A percentile compares a stretch with the other conserved stretches of the same genome.
phyloP scores from a whole-genome alignment of 2,329 filamentous ascomycete species.

The Stachybotrys elegans region DNA sequence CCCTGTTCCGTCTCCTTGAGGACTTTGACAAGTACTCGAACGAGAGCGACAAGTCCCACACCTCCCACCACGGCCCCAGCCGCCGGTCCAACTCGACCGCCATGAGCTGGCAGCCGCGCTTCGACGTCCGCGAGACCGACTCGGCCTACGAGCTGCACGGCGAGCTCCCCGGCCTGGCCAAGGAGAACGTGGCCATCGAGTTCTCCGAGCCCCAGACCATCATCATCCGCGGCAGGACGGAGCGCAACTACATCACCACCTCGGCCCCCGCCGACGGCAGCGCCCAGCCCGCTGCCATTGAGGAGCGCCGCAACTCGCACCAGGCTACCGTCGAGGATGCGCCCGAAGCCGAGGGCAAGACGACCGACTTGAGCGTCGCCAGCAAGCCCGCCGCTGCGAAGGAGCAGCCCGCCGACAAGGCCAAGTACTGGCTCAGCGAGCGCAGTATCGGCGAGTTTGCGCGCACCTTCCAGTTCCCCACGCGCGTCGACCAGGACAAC shows the following conservation, averaged over 20 bases:
- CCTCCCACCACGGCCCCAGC: slow-evolving; percentile 8
- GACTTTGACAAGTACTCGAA: slow-evolving; percentile 54
- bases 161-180: slow-evolving; percentile 70
- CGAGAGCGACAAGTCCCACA: neutral
- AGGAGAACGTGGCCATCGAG: slow-evolving; percentile 71
- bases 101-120: slow-evolving; percentile 62
- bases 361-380: slow-evolving; percentile 15
- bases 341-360: slow-evolving; percentile 19
- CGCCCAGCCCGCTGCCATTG: slow-evolving; percentile 32
- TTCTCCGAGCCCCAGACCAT: slow-evolving; percentile 74
- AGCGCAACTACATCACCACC: slow-evolving; percentile 57
- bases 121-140: slow-evolving; percentile 69
- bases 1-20: slow-evolving; percentile 60
- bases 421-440: slow-evolving; percentile 68
- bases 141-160: slow-evolving; percentile 71
- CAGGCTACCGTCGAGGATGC: slow-evolving; percentile 65
- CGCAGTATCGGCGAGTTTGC: slow-evolving; percentile 63
- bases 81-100: slow-evolving; percentile 32
- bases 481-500: slow-evolving; percentile 55
- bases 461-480: slow-evolving; percentile 64
- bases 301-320: slow-evolving; percentile 37
- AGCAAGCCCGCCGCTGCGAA: slow-evolving; percentile 10
- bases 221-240: slow-evolving; percentile 63
- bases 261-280: slow-evolving; percentile 39
- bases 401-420: slow-evolving; percentile 29